Percentiles rank a stretch among this genome's conserved stretches.
These are phyloP conservation scores for Penicillium sp. DNA, from an alignment of 2,329 filamentous ascomycete species.

Conservation along the genomic window DNA sequence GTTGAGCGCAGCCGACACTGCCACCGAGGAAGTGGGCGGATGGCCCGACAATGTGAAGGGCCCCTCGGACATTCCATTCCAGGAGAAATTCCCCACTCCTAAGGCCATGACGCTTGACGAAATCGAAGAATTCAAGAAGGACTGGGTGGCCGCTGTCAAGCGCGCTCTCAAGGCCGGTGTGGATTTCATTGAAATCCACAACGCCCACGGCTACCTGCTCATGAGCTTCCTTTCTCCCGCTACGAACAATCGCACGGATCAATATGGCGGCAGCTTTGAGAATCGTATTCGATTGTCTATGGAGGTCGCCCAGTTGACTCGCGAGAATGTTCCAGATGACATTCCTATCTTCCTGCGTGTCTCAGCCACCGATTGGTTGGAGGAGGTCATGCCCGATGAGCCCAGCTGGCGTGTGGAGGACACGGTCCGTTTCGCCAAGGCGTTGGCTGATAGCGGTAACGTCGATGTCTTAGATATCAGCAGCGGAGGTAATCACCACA, in stretches of 20 bases:
- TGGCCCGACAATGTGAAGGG: constrained; percentile 56
- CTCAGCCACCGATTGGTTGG: constrained; percentile 73
- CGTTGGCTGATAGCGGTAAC: constrained; percentile 65
- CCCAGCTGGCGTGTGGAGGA: constrained; percentile 68
- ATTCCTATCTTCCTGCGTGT: constrained; percentile 74
- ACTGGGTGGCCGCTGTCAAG: constrained; percentile 59
- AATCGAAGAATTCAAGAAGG: constrained; percentile 63
- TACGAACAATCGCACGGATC: constrained; percentile 64
- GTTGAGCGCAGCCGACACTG: constrained; percentile 30
- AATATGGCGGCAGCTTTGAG: constrained; percentile 52
- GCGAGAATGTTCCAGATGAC: constrained; percentile 60
- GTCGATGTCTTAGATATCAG: constrained; percentile 83
- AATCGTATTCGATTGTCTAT: constrained; percentile 68
- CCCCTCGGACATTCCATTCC: constrained; percentile 61
- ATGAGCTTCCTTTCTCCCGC: constrained; percentile 67
- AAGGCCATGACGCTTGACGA: constrained; percentile 67
- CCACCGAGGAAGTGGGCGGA: constrained; percentile 54
- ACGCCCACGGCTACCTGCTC: constrained; percentile 75
- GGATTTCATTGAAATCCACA: constrained; percentile 78
- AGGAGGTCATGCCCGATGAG: constrained; percentile 53
- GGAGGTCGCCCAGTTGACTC: constrained; percentile 63
- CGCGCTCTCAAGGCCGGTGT: constrained; percentile 67
- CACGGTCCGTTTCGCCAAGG: constrained; percentile 60
- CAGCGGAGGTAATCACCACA: constrained; percentile 66
- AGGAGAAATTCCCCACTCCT: constrained; percentile 59